Percentiles rank a stretch among this genome's conserved stretches.
Conservation (phyloP, 345 rosid genomes). For the Atalantia buxifolia region DNA sequence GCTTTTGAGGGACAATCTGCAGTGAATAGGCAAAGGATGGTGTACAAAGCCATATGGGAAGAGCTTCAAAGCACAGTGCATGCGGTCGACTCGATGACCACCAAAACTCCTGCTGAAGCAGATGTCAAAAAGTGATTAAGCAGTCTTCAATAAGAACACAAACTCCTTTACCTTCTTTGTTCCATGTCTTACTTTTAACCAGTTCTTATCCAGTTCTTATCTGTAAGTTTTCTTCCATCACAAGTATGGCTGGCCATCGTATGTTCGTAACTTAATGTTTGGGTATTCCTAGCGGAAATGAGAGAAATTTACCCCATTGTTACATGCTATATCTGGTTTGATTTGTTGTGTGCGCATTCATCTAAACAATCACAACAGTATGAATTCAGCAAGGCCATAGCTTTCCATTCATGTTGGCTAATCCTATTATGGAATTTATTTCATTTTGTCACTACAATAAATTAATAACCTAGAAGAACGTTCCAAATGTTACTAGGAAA, state of each 20-base stretch:
- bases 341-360: too few species aligned
- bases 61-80: slow-evolving; percentile 95
- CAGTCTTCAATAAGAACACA: not conserved
- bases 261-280: not conserved
- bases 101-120: slow-evolving; percentile 75
- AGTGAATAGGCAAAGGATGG: slow-evolving; percentile 97
- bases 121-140: slow-evolving; percentile 33
- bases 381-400: not conserved
- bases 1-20: slow-evolving; percentile 83
- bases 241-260: too few species aligned
- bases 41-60: slow-evolving; percentile 97
- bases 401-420: not conserved
- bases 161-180: not conserved
- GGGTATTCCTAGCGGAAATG: not conserved
- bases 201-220: not conserved
- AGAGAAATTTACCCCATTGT: not conserved
- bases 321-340: too few species aligned
- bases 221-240: too few species aligned
- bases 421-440: not conserved
- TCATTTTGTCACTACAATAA: not conserved
- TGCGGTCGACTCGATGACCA: slow-evolving; percentile 95
- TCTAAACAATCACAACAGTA: not conserved
- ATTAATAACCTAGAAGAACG: not conserved
- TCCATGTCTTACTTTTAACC: not conserved
- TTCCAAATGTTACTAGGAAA: not conserved